Evolutionary conservation across 805 yeast species (phyloP), one percentile per base, ranked within the genome.

Genomic region (Sugiyamaella boreocaroliniensis): DNA sequence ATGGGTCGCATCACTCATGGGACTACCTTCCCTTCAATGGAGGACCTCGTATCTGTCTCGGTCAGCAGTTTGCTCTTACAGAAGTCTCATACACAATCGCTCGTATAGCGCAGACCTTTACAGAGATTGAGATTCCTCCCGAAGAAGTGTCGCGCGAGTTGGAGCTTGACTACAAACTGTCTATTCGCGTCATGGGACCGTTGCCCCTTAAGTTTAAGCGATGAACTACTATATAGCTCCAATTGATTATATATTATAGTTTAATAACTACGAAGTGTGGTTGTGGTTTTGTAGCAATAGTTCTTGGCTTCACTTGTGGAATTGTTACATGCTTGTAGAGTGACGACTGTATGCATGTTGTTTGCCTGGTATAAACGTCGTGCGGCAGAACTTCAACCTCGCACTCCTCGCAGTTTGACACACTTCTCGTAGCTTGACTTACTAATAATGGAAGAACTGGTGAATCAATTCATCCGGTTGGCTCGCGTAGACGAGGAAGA

Each of bases 61-160:
- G 81, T 40, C 81, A 77, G 66, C 81, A 77, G 64, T 76, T 76
- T 64, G 82, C 81, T 6, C 70, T 77, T 16, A 76, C 80, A n/a
- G 81, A 77, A 64, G 77, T 78, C 9, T 68, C 76, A 18, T 77
- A 75, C 62, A 67, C 72, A n/a, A 58, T 74, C 45, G 71, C 68
- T 12, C 67, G 78, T 55, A 60, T 76, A 45, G 54, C 63, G 29
- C 74, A 71, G 43, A 47, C 51, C 11, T 58, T 57, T 44, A 4
- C 37, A 9, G 37, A 32, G n/a, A 10, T 32, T 32, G 37, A 32
- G 37, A 32, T 32, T 32, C 37, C 37, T 32, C 37, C 10, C n/a
- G n/a, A 11, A 11, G 37, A 32, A 10, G n/a, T 10, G 37, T 32
- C 37, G 8, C 12, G n/a, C n/a, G n/a, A 10, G 37, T 14, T 32